These are phyloP conservation scores for Fusarium longipes DNA, from an alignment of 2,329 filamentous ascomycete species.

Conservation along the genomic window DNA sequence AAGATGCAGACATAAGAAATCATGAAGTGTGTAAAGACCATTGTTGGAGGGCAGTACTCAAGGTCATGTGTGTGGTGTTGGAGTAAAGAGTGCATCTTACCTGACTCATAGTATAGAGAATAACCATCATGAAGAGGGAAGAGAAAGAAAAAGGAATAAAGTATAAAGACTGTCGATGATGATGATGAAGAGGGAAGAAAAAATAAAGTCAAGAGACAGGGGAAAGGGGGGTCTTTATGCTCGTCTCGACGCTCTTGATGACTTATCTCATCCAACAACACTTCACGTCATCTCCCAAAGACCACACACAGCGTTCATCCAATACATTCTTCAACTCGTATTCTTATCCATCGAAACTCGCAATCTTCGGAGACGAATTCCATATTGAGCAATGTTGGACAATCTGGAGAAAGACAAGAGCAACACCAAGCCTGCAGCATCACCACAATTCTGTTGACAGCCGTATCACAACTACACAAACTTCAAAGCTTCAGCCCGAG, in stretches of 20 bases:
- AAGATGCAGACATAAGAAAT: too few relatives aligned
- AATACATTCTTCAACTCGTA: background rate
- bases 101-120: background rate
- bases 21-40: too few relatives aligned
- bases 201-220: background rate
- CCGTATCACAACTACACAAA: background rate
- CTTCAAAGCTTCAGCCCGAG: too few relatives aligned
- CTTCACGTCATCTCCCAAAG: background rate
- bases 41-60: too few relatives aligned
- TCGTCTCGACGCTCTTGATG: background rate
- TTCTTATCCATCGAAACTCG: fast-evolving
- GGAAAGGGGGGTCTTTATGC: background rate
- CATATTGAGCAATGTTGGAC: background rate
- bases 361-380: background rate
- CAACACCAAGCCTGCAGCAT: background rate
- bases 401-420: background rate
- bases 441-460: background rate
- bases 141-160: background rate
- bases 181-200: too few relatives aligned
- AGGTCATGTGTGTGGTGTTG: too few relatives aligned
- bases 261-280: background rate
- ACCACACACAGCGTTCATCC: fast-evolving
- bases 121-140: background rate
- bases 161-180: background rate
- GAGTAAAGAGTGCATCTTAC: background rate